Conservation (phyloP, 257 asterid species). For the Solanum ossicruentum region DNA sequence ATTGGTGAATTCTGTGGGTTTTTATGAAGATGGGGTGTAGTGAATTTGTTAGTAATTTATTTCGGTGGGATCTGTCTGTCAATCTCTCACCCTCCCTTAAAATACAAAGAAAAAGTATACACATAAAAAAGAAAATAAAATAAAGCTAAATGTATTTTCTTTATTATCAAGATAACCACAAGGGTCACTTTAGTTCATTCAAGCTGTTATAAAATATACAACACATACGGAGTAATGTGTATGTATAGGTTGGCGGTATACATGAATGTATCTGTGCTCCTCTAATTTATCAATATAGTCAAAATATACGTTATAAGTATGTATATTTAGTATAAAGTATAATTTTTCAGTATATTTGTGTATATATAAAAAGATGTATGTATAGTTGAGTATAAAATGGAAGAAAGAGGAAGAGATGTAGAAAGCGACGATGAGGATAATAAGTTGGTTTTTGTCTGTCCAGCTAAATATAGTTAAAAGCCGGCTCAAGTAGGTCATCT, state of each 20-base stretch:
- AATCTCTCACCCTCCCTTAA: slow-evolving; percentile 26
- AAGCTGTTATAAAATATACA: neutral
- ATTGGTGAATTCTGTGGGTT: slow-evolving; percentile 75
- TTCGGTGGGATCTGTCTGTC: slow-evolving; percentile 98
- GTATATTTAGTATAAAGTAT: too few relatives aligned
- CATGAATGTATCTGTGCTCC: neutral
- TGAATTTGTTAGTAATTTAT: slow-evolving; percentile 66
- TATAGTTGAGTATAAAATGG: neutral
- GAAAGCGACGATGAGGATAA: slow-evolving; percentile 64
- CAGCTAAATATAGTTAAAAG: slow-evolving; percentile 94
- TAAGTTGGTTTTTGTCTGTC: slow-evolving; percentile 77
- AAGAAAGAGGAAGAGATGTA: slow-evolving; percentile 9
- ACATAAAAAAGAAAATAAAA: neutral
- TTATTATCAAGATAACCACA: neutral
- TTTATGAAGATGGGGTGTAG: slow-evolving; percentile 68
- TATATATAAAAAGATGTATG: neutral
- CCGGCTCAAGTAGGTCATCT: slow-evolving; percentile 87
- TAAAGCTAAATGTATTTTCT: neutral
- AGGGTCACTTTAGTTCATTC: neutral
- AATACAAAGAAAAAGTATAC: neutral
- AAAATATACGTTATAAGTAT: neutral
- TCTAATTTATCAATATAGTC: neutral
- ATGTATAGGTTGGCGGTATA: neutral
- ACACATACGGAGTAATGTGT: neutral
- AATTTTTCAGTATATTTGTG: neutral